Base-by-base conservation (phyloP, 371 early-diverging fungal species). In the Syncephalastrum racemosum region DNA sequence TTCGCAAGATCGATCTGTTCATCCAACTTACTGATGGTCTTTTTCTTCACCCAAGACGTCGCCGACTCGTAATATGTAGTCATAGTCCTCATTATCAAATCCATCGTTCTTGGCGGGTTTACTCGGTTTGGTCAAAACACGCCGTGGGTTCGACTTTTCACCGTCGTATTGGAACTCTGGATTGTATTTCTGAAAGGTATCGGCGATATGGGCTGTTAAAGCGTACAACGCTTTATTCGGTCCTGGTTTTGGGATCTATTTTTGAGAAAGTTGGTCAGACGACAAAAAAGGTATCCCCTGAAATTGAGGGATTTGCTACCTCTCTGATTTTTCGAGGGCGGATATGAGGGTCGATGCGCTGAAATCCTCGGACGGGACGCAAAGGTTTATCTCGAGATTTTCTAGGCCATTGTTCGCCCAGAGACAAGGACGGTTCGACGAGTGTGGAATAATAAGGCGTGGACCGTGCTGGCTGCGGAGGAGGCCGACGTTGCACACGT, bases 1-100 rank as follows among this genome's bases (percentile, higher is more conserved):
- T 44, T 12, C 24, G 16, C 31, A n/a, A 50, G 15, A 31, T 47
- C 14, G 24, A 22, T n/a, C 36, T 23, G 15, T 3, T 24, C 25
- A 18, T 12, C 47, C 43, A 0, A 59, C 68, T 64, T 81, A 97
- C 91, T 93, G 88, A 56, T 92, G 90, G 2, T 92, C 92, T 57
- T 74, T 73, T 50, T 87, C 85, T 22, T 81, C 82, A 4, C 97
- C 97, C 10, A 78, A 57, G 14, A 94, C 81, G 65, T 97, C 97
- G 64, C 95, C 95, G 46, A 97, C 97, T 69, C 94, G 94, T 36
- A 98, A 76, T 59, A 98, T 94, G 68, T 95, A 97, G 68, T 98
- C 99, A 59, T 81, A 88, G 63, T 97, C 91, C 59, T 91, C 92
- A 64, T 98, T 98, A 70, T 98, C 99, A 60, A 79, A 88, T 15